Base-by-base conservation (phyloP, 257 asterid species). In the Apocynum venetum region DNA sequence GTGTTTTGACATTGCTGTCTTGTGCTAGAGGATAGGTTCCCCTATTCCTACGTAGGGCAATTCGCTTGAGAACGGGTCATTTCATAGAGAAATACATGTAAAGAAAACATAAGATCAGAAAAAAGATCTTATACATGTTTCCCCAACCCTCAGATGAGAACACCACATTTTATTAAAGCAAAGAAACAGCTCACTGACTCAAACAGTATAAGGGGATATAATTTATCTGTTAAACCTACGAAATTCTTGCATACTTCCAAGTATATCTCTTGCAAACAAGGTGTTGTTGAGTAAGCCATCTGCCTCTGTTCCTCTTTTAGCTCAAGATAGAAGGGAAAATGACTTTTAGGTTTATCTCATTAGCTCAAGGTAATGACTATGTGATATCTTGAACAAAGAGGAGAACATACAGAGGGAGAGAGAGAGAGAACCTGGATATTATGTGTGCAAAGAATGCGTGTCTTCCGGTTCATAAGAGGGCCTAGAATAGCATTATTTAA, bases 381-480 rank as follows among this genome's bases (percentile, higher is more conserved):
- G 71, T 53, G 43, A 74, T 17, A 13, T 49, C 31, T 2, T 11
- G 49, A 44, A 71, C 20, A 36, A 46, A 52, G 60, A 71, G 25
- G 36, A 60, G 15, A 48, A 64, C 51, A 40, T 31, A 40, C 7
- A 40, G 69, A 78, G 66, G 36, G 44, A 78, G 25, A 74, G 43
- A 61, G 53, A 57, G 48, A n/a, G 17, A 78, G 53, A 72, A 95
- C 99, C 99, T 95, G 99, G 79, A 85, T 82, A 83, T 90, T 91
- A 82, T 95, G 99, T 20, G 99, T 95, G 80, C 99, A 95, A 74
- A 95, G 92, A 80, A 95, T 84, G 77, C 97, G 87, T 12, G 98
- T 95, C 77, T 89, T 84, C 81, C 79, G 87, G 80, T 84, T 90
- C 96, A 95, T 89, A 68, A 86, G 86, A 83, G 96, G 88, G 76